Base-by-base conservation (phyloP, 2,329 filamentous ascomycete species). In the Clonostachys rosea region DNA sequence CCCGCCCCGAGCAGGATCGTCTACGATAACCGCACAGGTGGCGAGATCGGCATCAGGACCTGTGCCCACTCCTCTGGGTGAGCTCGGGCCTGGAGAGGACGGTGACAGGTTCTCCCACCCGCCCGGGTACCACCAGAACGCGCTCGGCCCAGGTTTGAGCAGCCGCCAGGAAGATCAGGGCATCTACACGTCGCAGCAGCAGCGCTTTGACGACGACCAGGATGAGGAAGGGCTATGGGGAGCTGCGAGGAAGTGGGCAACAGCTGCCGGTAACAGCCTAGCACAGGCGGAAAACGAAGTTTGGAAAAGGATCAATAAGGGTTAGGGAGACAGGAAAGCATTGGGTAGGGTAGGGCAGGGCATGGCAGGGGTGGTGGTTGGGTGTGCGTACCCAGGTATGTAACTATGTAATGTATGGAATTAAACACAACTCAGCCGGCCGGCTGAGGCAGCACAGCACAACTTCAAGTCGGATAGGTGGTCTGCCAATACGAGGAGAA, bases 271-370 rank as follows among this genome's bases (percentile, higher is more conserved):
- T 44, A 74, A 75, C 50, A 79, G 74, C 59, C 62, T 85, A 30
- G 76, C 73, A 9, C 76, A 74, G 13, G 79, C 78, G 13, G 81
- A 85, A 67, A 69, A 67, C 44, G 79, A 83, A 62, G 74, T 85
- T 20, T 85, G 81, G 81, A 76, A 74, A 63, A 75, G 73, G 58
- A 79, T 84, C 58, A 84, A 81, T 64, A 81, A 79, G 64, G 14
- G 36, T n/a, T n/a, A n/a, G 14, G 36, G 17, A n/a, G 17, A 39
- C 69, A 76, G 11, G 14, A 18, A 39, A 18, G 14, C 36, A 18
- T n/a, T n/a, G 7, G 36, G 36, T n/a, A 39, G 36, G 17, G 36
- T 4, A 39, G 36, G 14, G 17, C 36, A 39, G 16, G 16, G 16
- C 7, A 11, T 8, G 14, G 10, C 36, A 39, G 36, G 17, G 36